Percentiles rank a stretch among this genome's conserved stretches.
Conservation (phyloP, 148 eudicot genomes). For the Camellia granthamiana region DNA sequence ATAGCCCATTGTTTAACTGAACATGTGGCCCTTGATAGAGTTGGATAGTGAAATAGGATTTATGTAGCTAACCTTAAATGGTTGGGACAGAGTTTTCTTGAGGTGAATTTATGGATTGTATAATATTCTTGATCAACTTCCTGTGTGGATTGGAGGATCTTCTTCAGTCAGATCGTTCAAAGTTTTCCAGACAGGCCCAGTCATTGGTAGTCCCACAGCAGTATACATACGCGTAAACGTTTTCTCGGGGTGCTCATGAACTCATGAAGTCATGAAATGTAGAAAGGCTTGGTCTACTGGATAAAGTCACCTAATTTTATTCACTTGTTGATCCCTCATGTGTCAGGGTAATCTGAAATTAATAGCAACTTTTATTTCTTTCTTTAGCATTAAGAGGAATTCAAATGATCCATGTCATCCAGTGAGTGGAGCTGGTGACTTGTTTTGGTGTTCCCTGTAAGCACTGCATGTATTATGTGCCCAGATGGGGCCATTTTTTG, state of each 20-base stretch:
- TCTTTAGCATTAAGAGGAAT: too few relatives aligned
- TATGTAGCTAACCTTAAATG: neutral
- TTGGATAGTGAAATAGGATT: neutral
- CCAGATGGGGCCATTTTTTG: neutral
- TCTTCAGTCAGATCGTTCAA: neutral
- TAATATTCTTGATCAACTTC: neutral
- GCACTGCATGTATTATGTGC: neutral
- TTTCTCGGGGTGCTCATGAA: neutral
- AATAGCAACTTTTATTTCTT: neutral
- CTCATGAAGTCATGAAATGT: neutral
- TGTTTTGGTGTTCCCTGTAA: too few relatives aligned
- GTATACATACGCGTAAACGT: neutral
- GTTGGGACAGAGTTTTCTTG: neutral
- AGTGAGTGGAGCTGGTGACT: neutral
- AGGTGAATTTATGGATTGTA: neutral
- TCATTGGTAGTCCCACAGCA: neutral
- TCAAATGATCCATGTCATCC: neutral
- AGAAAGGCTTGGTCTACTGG: neutral
- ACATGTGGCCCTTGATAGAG: neutral
- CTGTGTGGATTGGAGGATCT: neutral
- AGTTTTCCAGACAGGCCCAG: neutral
- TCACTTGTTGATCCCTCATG: neutral
- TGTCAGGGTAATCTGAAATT: neutral
- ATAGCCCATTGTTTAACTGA: neutral
- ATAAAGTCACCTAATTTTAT: neutral